Evolutionary conservation across 495 filamentous ascomycete genomes (phyloP), one percentile per base, ranked within the genome.

Genomic region (Rhypophila decipiens): DNA sequence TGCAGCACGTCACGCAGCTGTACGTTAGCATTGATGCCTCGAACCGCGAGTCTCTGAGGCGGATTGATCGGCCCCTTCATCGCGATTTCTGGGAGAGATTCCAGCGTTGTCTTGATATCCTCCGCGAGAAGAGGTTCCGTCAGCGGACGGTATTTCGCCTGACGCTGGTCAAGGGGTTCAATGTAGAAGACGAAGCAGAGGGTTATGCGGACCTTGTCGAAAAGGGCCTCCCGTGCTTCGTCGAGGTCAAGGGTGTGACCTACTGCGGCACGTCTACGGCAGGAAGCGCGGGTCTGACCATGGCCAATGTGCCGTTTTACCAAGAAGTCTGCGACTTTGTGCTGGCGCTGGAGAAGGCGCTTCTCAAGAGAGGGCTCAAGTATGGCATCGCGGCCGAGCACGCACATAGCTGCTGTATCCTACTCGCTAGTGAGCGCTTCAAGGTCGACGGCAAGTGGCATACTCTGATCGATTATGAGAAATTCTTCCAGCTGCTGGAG

Each of bases 31-130:
- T 97, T 63, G 91, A 97, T 60, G 91, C 91, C 0, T 87, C 84
- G 49, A 94, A 96, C 70, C 78, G 78, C n/a, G 90, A 95, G 40
- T 87, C 82, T 38, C 74, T 96, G 23, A 80, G 86, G 17, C 82
- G 82, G 49, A 94, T 97, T 57, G 91, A 97, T 62, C 74, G 91
- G 1, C 91, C 91, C 0, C 78, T 97, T 12, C 90, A 96, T 67
- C 84, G 91, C 21, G 91, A 97, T 66, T 97, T 94, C 69, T 97
- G 91, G 91, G 88, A 95, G 68, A 84, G 91, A 19, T 95, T 97
- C 72, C 79, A 85, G 52, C 74, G 82, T 18, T 97, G 91, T 63
- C 75, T 97, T 21, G 90, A 95, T 47, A 95, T 97, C 53, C 70
- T 97, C 11, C 77, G 86, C 24, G 85, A 86, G 64, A 85, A 84